These are phyloP conservation scores for Licmophora abbreviata DNA, from an alignment of 108 stramenopile genomes.

Conservation along the genomic window DNA sequence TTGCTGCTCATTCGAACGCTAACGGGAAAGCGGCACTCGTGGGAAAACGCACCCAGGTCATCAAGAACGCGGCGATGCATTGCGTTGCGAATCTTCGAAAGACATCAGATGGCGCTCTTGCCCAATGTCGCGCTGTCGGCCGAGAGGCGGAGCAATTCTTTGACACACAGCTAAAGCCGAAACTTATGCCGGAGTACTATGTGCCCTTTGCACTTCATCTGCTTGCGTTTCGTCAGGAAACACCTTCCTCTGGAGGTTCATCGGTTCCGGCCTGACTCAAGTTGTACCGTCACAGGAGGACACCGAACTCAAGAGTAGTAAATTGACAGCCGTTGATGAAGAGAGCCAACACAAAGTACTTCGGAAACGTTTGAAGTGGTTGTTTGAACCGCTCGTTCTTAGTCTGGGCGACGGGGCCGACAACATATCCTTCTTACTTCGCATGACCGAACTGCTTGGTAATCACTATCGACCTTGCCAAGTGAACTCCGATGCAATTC, in stretches of 20 bases:
- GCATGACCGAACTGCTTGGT: slow-evolving; percentile 65
- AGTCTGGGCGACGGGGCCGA: slow-evolving; percentile 77
- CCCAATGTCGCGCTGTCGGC: slow-evolving; percentile 57
- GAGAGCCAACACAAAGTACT: slow-evolving; percentile 38
- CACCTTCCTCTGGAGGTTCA: slow-evolving; percentile 34
- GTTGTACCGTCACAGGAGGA: slow-evolving; percentile 26
- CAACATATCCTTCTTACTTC: slow-evolving; percentile 80
- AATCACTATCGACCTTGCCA: slow-evolving; percentile 23
- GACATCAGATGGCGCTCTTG: slow-evolving; percentile 38
- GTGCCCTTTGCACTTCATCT: slow-evolving; percentile 77
- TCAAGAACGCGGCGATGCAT: slow-evolving; percentile 40
- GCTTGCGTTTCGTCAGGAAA: slow-evolving; percentile 65
- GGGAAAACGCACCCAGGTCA: slow-evolving; percentile 28
- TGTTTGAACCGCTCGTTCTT: slow-evolving; percentile 77
- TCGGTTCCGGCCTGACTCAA: slow-evolving; percentile 5
- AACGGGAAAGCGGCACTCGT: slow-evolving; percentile 66
- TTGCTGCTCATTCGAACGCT: slow-evolving; percentile 22
- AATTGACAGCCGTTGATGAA: slow-evolving; percentile 16
- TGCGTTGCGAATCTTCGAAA: slow-evolving; percentile 49
- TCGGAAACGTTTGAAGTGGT: slow-evolving; percentile 71
- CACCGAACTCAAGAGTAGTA: too few species aligned
- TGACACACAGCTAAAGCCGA: slow-evolving; percentile 50
- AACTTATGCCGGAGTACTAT: slow-evolving; percentile 80
- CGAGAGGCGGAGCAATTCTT: slow-evolving; percentile 56
- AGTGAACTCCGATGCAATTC: slow-evolving; percentile 3